Conservation (phyloP, 73 alveolate genomes). For the Paraurostyla sp. region DNA sequence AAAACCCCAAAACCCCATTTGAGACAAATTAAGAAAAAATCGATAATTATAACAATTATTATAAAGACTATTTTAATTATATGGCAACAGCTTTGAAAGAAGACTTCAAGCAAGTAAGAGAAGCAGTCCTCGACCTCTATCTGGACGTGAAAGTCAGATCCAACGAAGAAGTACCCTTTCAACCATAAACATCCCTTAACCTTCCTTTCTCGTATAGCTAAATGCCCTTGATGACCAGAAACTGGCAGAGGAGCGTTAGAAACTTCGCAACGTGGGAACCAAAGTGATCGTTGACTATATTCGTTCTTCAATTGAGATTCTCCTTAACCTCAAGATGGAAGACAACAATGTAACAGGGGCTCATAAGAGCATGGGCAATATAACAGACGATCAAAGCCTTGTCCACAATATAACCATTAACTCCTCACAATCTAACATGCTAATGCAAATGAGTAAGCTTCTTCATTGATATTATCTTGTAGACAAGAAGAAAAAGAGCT, state of each 20-base stretch:
- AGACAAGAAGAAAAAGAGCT: neutral
- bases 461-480: neutral
- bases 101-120: slow-evolving; percentile 27
- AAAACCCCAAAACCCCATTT: too few relatives aligned
- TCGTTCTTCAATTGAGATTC: slow-evolving; percentile 59
- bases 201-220: neutral
- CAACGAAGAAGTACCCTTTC: slow-evolving; percentile 47
- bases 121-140: slow-evolving; percentile 54
- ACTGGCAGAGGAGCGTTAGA: slow-evolving; percentile 44
- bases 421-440: neutral
- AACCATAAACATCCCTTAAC: neutral
- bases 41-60: too few relatives aligned
- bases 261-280: neutral
- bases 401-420: neutral
- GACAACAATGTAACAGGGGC: neutral
- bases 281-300: slow-evolving; percentile 47
- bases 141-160: slow-evolving; percentile 71
- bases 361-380: neutral
- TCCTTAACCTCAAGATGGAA: slow-evolving; percentile 56
- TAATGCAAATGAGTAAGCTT: neutral
- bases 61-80: too few relatives aligned
- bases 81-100: slow-evolving; percentile 32
- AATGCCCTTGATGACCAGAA: slow-evolving; percentile 33
- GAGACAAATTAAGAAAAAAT: too few relatives aligned
- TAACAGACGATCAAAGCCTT: neutral